phyloP scores from a whole-genome alignment of 164 flowering plant species.

The Malania oleifera region DNA sequence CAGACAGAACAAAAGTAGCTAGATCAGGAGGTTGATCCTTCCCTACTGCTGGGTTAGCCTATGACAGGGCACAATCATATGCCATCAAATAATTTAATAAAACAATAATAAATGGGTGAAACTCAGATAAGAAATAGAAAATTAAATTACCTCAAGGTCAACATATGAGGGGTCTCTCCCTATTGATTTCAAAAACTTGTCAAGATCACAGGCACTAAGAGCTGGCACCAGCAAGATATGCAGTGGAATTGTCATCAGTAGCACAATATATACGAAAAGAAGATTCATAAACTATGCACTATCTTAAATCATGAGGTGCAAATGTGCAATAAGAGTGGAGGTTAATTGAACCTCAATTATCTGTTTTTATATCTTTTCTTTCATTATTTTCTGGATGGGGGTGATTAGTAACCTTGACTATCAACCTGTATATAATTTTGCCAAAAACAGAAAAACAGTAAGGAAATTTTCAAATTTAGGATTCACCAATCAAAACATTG shows the following conservation, averaged over 20 bases:
- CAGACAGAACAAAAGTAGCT: constrained; percentile 76
- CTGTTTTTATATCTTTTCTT: too few relatives aligned
- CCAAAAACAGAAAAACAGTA: too few relatives aligned
- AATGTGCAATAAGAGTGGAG: too few relatives aligned
- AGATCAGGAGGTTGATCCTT: constrained; percentile 98
- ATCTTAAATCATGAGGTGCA: too few relatives aligned
- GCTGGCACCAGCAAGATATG: constrained; percentile 39
- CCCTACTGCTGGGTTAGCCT: constrained; percentile 89
- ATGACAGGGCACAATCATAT: constrained; percentile 15
- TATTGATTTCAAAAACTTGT: constrained; percentile 78
- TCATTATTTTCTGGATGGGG: too few relatives aligned
- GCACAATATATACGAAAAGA: background rate
- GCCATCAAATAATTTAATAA: background rate
- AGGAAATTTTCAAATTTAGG: too few relatives aligned
- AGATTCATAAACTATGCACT: background rate
- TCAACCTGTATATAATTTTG: too few relatives aligned
- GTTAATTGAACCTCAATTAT: too few relatives aligned
- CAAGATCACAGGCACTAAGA: constrained; percentile 54
- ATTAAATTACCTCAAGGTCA: constrained; percentile 69
- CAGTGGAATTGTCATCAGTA: background rate
- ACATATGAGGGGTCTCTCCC: constrained; percentile 78
- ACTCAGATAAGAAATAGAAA: background rate
- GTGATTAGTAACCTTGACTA: too few relatives aligned
- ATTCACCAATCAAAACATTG: too few relatives aligned
- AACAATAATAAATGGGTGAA: background rate